phyloP scores from a whole-genome alignment of 257 asterid genomes.

The Petrea volubilis region DNA sequence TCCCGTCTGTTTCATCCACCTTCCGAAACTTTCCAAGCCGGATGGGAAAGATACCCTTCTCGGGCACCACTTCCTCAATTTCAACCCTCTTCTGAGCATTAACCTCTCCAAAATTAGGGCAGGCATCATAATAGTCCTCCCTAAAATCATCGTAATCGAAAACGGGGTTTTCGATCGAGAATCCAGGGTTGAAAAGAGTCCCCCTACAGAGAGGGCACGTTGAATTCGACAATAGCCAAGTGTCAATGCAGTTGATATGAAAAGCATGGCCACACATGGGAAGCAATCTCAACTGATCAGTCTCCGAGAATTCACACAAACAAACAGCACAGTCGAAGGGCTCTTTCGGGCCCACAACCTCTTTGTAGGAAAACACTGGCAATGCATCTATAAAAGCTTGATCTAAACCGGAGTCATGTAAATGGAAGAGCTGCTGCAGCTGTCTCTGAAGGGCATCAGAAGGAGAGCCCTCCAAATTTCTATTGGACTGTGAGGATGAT shows the following conservation, averaged over 20 bases:
- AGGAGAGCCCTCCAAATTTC: slow-evolving; percentile 58
- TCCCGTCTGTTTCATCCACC: slow-evolving; percentile 30
- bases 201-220: slow-evolving; percentile 94
- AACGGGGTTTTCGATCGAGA: slow-evolving; percentile 74
- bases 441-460: slow-evolving; percentile 85
- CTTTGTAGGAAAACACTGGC: slow-evolving; percentile 78
- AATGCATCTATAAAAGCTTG: slow-evolving; percentile 88
- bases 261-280: slow-evolving; percentile 95
- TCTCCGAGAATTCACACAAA: slow-evolving; percentile 73
- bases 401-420: slow-evolving; percentile 90
- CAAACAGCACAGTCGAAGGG: slow-evolving; percentile 97
- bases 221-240: slow-evolving; percentile 95
- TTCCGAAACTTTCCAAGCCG: slow-evolving; percentile 62
- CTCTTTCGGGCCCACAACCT: slow-evolving; percentile 82
- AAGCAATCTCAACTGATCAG: slow-evolving; percentile 82
- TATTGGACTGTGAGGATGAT: slow-evolving; percentile 58
- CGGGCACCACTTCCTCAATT: slow-evolving; percentile 51
- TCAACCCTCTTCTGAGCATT: slow-evolving; percentile 59
- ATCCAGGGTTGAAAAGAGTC: slow-evolving; percentile 72
- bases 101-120: slow-evolving; percentile 34
- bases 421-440: slow-evolving; percentile 85
- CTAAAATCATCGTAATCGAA: slow-evolving; percentile 66
- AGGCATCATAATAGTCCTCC: slow-evolving; percentile 70
- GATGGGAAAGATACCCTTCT: slow-evolving; percentile 65
- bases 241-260: slow-evolving; percentile 82